phyloP scores from a whole-genome alignment of 352 stramenopile species.

The Phytophthora fragariaefolia region DNA sequence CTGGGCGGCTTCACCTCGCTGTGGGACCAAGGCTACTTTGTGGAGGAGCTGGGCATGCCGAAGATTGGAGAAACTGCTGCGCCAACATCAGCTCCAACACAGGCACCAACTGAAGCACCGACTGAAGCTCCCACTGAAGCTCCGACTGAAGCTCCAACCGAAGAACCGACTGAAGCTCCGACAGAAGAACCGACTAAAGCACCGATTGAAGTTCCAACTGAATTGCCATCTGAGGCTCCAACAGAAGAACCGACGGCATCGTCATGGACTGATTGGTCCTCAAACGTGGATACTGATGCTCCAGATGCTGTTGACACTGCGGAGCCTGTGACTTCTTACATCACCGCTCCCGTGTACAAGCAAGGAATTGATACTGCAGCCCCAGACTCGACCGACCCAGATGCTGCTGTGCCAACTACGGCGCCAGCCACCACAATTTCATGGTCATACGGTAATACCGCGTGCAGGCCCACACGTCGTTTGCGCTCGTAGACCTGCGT shows the following conservation, averaged over 20 bases:
- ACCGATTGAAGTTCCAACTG: background rate
- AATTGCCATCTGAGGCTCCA: too few relatives aligned
- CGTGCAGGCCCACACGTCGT: conserved; percentile 21
- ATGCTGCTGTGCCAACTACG: background rate
- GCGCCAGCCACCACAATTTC: background rate
- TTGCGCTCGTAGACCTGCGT: conserved; percentile 16
- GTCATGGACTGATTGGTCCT: too few relatives aligned
- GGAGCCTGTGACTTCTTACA: too few relatives aligned
- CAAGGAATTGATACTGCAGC: background rate
- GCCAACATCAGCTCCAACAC: conserved; percentile 1
- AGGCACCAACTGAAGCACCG: background rate
- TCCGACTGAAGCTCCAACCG: conserved; percentile 7
- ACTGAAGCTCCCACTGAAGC: background rate
- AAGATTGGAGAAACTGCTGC: conserved; percentile 26
- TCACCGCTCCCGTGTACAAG: too few relatives aligned
- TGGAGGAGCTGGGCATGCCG: conserved; percentile 38
- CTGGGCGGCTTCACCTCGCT: conserved; percentile 51
- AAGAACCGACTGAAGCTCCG: too few relatives aligned
- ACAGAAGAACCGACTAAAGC: too few relatives aligned
- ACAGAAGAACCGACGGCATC: too few relatives aligned
- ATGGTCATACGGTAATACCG: conserved; percentile 3
- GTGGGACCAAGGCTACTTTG: conserved; percentile 74
- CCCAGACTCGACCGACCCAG: background rate
- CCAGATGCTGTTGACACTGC: too few relatives aligned
- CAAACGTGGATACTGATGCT: too few relatives aligned